Conservation (phyloP, 2,329 filamentous ascomycete genomes). For the Ceratocystis diversiconidia region DNA sequence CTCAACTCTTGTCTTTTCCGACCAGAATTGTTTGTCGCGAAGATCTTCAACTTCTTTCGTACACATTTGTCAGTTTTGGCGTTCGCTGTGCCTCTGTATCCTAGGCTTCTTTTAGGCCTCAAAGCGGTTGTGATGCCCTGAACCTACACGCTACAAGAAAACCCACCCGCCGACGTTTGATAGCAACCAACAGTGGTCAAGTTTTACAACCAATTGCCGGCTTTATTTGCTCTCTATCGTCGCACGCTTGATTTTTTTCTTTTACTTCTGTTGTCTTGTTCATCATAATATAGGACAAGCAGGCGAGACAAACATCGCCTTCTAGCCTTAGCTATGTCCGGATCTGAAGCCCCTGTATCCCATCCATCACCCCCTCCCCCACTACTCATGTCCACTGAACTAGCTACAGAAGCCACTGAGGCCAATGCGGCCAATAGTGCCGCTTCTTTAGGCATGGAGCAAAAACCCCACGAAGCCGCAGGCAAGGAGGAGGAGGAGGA, state of each 20-base stretch:
- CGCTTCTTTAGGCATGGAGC: neutral
- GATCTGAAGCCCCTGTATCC: neutral
- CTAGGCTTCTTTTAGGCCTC: neutral
- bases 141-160: neutral
- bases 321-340: slow-evolving; percentile 3
- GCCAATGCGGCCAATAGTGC: neutral
- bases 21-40: neutral
- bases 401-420: neutral
- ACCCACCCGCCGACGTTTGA: neutral
- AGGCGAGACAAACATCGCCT: neutral
- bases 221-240: neutral
- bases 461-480: slow-evolving; percentile 5
- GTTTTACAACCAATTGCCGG: neutral
- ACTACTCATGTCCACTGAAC: neutral
- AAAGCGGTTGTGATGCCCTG: neutral
- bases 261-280: neutral
- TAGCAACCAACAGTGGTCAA: neutral
- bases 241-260: neutral
- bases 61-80: neutral
- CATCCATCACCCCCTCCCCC: slow-evolving; percentile 1
- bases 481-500: neutral
- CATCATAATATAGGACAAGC: neutral
- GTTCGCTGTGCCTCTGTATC: neutral
- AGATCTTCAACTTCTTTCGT: neutral
- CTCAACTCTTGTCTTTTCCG: neutral